Evolutionary conservation across 2,329 filamentous ascomycete species (phyloP).

Genomic region (Chrysoporthe deuterocubensis): DNA sequence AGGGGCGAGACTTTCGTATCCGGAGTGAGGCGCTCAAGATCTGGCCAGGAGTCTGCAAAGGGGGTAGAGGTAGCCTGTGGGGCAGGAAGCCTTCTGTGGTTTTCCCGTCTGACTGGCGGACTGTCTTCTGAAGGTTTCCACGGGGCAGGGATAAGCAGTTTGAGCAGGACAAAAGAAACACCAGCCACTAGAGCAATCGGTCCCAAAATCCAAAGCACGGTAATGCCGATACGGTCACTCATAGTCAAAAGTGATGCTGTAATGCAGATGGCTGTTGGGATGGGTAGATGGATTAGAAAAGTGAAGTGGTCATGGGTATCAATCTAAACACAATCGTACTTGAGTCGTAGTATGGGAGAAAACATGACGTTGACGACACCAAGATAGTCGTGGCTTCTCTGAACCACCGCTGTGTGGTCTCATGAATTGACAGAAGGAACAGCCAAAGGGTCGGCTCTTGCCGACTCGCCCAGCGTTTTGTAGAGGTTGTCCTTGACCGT

Average conservation of each 20-base stretch:
- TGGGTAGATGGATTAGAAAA: conserved; percentile 9
- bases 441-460: conserved; percentile 26
- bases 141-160: conserved; percentile 8
- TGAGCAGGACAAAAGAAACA: conserved; percentile 23
- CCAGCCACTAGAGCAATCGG: conserved; percentile 22
- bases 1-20: not conserved
- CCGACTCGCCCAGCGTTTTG: conserved; percentile 48
- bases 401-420: not conserved
- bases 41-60: conserved; percentile 39
- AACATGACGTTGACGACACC: conserved; percentile 14
- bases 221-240: conserved; percentile 20
- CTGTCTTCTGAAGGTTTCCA: not conserved
- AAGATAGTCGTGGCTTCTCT: conserved; percentile 21
- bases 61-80: not conserved
- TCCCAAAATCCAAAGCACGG: conserved; percentile 23
- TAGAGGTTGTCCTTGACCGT: conserved; percentile 62
- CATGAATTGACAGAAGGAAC: conserved; percentile 21
- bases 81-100: not conserved
- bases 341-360: conserved; percentile 7
- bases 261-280: conserved; percentile 11
- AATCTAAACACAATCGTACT: conserved; percentile 23
- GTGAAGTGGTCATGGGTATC: conserved; percentile 26
- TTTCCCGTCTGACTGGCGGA: not conserved
- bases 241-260: conserved; percentile 28
- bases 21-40: conserved; percentile 36